Evolutionary conservation across 495 filamentous ascomycete species (phyloP), one percentile per base, ranked within the genome.

Genomic region (Arthonia radiata): DNA sequence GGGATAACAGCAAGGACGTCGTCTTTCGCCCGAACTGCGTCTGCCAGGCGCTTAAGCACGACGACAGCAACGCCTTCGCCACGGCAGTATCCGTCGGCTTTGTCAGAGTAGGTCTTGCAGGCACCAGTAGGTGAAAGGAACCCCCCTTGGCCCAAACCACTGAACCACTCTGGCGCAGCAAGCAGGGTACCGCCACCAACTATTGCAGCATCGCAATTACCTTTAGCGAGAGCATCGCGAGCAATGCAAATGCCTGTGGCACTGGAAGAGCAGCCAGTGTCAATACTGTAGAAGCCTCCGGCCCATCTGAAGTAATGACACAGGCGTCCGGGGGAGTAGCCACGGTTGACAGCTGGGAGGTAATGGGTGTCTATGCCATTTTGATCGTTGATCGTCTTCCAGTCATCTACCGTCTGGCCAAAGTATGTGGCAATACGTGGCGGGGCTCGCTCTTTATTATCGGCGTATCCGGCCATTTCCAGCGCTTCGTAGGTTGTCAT

Each of bases 41-140:
- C 53, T 28, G 50, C 43, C 18, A 57, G 47, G n/a, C 54, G 49
- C 37, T 80, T 60, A 6, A 60, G 40, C 14, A 59, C 41, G 21
- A 59, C 43, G 12, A 43, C 42, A 26, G 43, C 53, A 21, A 50
- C 44, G 13, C 48, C 48, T 23, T 60, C 56, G 26, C 49, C 54
- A 37, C 56, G 43, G 37, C 49, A 54, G 31, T 60, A 58, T 4
- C 56, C 56, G 39, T 57, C 52, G 12, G 53, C 56, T 27, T 41
- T 36, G 25, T 55, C 49, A 37, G 56, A 50, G 32, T 53, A 60
- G 5, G 50, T 48, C 30, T n/a, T n/a, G 5, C 11, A 23, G 3
- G 38, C 37, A 0, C 55, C 55, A 0, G 46, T 56, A 0, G n/a
- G 8, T 7, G 26, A 28, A 6, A 28, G 15, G 26, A 28, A 15